Percentiles rank a stretch among this genome's conserved stretches.
Conservation (phyloP, 257 asterid genomes). For the Fraxinus americana region DNA sequence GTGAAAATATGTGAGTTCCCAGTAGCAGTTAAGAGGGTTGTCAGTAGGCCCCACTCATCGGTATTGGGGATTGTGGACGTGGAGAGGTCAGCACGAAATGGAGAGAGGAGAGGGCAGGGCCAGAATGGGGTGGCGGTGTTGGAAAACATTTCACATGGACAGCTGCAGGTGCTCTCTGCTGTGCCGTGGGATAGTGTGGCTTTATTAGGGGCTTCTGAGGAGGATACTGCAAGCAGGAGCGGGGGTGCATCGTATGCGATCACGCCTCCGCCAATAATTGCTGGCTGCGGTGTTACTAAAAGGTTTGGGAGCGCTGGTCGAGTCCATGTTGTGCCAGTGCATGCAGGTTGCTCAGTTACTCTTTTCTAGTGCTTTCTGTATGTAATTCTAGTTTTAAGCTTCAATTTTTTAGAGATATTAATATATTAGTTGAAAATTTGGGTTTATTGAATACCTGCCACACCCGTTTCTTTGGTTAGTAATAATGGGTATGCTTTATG, state of each 20-base stretch:
- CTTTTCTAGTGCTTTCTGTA: not conserved
- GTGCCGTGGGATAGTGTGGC: constrained; percentile 68
- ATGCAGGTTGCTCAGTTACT: constrained; percentile 62
- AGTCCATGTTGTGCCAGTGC: constrained; percentile 78
- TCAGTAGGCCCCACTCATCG: constrained; percentile 78
- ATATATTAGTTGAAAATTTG: not conserved
- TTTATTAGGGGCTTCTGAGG: constrained; percentile 39
- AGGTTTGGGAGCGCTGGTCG: constrained; percentile 77
- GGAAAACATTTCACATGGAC: constrained; percentile 93
- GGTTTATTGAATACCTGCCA: not conserved
- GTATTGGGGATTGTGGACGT: constrained; percentile 57
- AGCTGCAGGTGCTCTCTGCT: constrained; percentile 75
- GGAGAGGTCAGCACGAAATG: constrained; percentile 63
- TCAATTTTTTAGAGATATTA: not conserved
- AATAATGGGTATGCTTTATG: constrained; percentile 8
- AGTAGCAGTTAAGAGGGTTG: constrained; percentile 60
- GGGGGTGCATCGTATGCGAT: constrained; percentile 70
- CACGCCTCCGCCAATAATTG: constrained; percentile 67
- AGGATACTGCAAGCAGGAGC: constrained; percentile 51
- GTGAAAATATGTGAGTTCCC: constrained; percentile 70
- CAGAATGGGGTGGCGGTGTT: constrained; percentile 44
- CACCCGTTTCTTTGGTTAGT: constrained; percentile 1
- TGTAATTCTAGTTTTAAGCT: not conserved
- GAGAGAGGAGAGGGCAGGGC: constrained; percentile 58
- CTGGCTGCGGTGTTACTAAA: constrained; percentile 72